A percentile compares a stretch with the other conserved stretches of the same genome.
These are phyloP conservation scores for Syncephalis plumigaleata DNA, from an alignment of 371 early-diverging fungal genomes.

Conservation along the genomic window DNA sequence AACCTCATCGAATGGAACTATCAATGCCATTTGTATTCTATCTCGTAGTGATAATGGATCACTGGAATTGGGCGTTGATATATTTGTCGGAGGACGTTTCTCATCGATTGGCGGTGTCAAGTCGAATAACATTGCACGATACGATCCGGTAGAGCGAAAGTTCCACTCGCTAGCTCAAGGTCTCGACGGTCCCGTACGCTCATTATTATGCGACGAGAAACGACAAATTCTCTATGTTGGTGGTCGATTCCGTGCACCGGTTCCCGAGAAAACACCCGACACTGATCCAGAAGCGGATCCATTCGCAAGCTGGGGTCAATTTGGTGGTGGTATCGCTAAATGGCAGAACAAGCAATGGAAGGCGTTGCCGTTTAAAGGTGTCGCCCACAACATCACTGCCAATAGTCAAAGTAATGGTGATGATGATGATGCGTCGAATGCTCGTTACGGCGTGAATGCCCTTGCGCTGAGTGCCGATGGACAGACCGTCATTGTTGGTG, in stretches of 20 bases:
- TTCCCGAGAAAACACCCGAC: conserved; percentile 2
- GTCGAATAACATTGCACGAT: conserved; percentile 30
- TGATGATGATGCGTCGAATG: conserved; percentile 4
- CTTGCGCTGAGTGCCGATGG: background rate
- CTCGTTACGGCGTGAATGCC: conserved; percentile 3
- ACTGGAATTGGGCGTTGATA: background rate
- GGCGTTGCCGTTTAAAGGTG: conserved; percentile 38
- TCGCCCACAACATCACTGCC: conserved; percentile 9
- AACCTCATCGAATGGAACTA: conserved; percentile 4
- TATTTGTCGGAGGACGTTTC: conserved; percentile 9
- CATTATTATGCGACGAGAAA: conserved; percentile 34
- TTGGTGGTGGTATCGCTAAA: conserved; percentile 32
- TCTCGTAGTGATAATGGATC: background rate
- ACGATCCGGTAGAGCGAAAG: conserved; percentile 20
- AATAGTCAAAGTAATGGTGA: conserved; percentile 16
- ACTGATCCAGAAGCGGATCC: background rate
- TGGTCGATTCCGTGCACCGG: conserved; percentile 23
- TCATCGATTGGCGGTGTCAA: background rate
- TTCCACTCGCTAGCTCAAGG: conserved; percentile 30
- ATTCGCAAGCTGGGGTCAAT: conserved; percentile 4
- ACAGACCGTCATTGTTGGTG: background rate
- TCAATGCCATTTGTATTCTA: conserved; percentile 4
- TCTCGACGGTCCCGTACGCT: conserved; percentile 47
- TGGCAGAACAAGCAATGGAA: conserved; percentile 28
- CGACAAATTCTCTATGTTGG: conserved; percentile 27